Percentiles rank a stretch among this genome's conserved stretches.
These are phyloP conservation scores for Thraustochytrium striatum DNA, from an alignment of 352 stramenopile genomes.

Conservation along the genomic window DNA sequence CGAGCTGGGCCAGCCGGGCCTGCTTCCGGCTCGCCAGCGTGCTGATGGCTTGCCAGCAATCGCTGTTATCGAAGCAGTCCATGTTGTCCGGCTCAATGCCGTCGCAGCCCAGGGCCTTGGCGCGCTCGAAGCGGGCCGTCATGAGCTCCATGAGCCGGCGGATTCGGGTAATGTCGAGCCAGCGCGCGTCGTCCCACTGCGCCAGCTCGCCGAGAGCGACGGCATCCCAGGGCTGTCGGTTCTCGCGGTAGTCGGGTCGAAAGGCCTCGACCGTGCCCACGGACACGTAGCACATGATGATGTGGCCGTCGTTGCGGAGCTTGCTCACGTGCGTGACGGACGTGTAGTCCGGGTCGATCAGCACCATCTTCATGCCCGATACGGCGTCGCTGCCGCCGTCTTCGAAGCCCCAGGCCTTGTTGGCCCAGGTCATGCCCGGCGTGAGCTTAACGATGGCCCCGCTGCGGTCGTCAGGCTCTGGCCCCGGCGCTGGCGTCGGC, in stretches of 20 bases:
- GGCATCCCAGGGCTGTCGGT: neutral
- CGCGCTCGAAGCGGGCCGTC: neutral
- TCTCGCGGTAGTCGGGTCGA: constrained; percentile 9
- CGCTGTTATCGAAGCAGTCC: constrained; percentile 16
- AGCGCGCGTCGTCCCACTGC: neutral
- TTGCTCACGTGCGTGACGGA: neutral
- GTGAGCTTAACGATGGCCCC: neutral
- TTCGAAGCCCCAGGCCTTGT: constrained; percentile 32
- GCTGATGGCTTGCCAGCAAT: neutral
- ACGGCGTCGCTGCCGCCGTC: constrained; percentile 16
- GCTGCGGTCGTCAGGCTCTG: neutral
- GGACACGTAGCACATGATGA: constrained; percentile 44
- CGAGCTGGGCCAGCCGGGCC: constrained; percentile 49
- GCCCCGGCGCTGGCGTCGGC: neutral
- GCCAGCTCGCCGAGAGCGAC: neutral
- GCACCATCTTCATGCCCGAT: constrained; percentile 17
- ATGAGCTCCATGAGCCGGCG: neutral
- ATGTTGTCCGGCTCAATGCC: constrained; percentile 39
- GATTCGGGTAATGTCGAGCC: constrained; percentile 5
- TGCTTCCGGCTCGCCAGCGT: neutral
- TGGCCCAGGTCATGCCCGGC: constrained; percentile 8
- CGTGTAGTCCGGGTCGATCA: constrained; percentile 4
- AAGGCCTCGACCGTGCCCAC: constrained; percentile 27
- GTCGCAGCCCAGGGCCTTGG: constrained; percentile 1
- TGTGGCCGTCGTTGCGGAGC: neutral